Conservation (phyloP, 306 rosid genomes). For the Hippophae gyantsensis region DNA sequence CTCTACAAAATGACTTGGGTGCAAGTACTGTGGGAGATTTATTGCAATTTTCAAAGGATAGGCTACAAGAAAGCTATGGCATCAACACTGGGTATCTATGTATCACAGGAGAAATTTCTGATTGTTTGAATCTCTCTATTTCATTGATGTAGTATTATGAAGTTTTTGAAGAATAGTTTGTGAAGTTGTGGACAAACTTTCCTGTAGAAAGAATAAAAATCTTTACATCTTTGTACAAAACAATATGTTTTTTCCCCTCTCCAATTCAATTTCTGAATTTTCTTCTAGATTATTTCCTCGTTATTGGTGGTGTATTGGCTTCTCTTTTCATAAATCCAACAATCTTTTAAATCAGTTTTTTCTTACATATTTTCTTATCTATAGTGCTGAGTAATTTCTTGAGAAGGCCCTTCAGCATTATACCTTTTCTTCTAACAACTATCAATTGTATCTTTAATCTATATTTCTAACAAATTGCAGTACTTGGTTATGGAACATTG, state of each 20-base stretch:
- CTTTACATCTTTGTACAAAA: background rate
- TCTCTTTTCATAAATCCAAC: background rate
- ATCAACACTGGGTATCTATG: slow-evolving; percentile 66
- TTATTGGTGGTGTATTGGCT: background rate
- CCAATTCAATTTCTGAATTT: slow-evolving; percentile 1
- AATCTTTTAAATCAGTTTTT: background rate
- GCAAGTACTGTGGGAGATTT: slow-evolving; percentile 75
- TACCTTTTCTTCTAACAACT: slow-evolving; percentile 11
- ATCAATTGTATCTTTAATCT: slow-evolving; percentile 23
- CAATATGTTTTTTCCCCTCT: background rate
- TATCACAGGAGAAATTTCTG: slow-evolving; percentile 15
- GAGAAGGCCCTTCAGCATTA: background rate
- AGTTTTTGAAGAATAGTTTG: background rate
- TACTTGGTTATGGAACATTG: slow-evolving; percentile 94
- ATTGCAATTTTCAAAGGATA: slow-evolving; percentile 73
- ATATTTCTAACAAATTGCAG: slow-evolving; percentile 38
- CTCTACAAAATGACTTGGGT: slow-evolving; percentile 73
- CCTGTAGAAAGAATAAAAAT: background rate
- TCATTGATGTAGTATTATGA: background rate
- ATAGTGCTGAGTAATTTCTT: background rate
- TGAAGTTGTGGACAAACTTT: background rate
- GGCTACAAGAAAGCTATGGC: slow-evolving; percentile 78
- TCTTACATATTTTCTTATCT: background rate
- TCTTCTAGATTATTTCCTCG: background rate
- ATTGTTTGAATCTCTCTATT: slow-evolving; percentile 8